Evolutionary conservation across 2,329 filamentous ascomycete species (phyloP).

Genomic region (Aspergillus alliaceus): DNA sequence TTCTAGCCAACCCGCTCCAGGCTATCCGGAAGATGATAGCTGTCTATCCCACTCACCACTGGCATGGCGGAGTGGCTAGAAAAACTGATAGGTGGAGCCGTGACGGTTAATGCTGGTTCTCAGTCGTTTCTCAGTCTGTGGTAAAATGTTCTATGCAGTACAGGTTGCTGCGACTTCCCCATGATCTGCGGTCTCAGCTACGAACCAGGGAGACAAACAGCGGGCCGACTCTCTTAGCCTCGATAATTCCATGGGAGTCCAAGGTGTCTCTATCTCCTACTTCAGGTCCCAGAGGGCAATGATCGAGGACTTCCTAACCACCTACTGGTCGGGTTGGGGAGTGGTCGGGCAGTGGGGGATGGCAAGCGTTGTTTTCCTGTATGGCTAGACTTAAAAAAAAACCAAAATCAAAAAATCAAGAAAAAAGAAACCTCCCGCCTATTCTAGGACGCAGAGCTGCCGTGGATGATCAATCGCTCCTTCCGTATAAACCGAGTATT

Average conservation of each 20-base stretch:
- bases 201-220: not conserved
- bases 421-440: no score
- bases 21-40: not conserved
- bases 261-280: not conserved
- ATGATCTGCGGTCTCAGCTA: no score
- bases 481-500: not conserved
- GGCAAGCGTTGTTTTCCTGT: constrained; percentile 4
- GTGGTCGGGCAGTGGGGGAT: not conserved
- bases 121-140: not conserved
- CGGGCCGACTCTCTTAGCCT: not conserved
- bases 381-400: not conserved
- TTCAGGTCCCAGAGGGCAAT: not conserved
- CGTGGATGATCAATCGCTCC: not conserved
- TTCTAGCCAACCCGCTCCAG: not conserved
- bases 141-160: not conserved
- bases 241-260: not conserved
- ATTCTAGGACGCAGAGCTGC: no score
- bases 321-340: constrained; percentile 6
- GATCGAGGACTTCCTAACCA: not conserved
- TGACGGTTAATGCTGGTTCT: not conserved
- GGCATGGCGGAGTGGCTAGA: not conserved
- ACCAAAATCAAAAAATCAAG: not conserved
- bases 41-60: not conserved
- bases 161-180: not conserved
- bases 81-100: not conserved